Evolutionary conservation across 2,329 filamentous ascomycete species (phyloP), one percentile per base, ranked within the genome.

Genomic region (Emmonsiellopsis sp.): DNA sequence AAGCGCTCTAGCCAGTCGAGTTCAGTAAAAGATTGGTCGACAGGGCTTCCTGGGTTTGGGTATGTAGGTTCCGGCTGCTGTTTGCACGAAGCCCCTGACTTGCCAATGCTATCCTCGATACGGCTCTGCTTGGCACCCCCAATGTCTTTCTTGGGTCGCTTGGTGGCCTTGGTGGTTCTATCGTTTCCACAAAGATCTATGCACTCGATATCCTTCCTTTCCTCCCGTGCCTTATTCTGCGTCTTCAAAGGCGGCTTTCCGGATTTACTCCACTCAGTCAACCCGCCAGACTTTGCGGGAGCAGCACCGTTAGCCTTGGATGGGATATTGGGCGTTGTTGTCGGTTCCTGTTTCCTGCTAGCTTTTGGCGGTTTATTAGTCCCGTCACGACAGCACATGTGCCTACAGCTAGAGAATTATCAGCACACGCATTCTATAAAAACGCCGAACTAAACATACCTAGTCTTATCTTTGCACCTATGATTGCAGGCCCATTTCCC

Each of bases 401-500:
- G 87, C 59, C 82, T 87, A 67, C 87, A 91, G 8, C 73, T 75
- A 36, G 53, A 58, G 36, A 39, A 36, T 21, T 40, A 8, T 50
- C 39, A 71, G 17, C 4, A 73, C 72, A 40, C 66, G 64, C 21
- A 27, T 27, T n/a, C 14, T 55, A 66, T 68, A 21, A 61, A 61
- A 1, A 63, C 62, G 2, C 65, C 4, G 7, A 10, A 11, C 4
- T 27, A 33, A 14, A 48, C 59, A 53, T 61, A 74, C 71, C 63
- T 69, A 40, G 65, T 71, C 59, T 80, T 83, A 58, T 84, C 74
- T 60, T 79, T 82, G 70, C 87, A 91, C 14, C 68, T 68, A 62
- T 92, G 87, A 54, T 85, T 85, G 68, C 87, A 92, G 37, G 78
- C 77, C 82, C 84, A 91, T 62, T 78, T 87, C 0, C 86, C 87